Percentiles rank a stretch among this genome's conserved stretches.
Conservation (phyloP, 257 asterid genomes). For the Nicotiana attenuata region DNA sequence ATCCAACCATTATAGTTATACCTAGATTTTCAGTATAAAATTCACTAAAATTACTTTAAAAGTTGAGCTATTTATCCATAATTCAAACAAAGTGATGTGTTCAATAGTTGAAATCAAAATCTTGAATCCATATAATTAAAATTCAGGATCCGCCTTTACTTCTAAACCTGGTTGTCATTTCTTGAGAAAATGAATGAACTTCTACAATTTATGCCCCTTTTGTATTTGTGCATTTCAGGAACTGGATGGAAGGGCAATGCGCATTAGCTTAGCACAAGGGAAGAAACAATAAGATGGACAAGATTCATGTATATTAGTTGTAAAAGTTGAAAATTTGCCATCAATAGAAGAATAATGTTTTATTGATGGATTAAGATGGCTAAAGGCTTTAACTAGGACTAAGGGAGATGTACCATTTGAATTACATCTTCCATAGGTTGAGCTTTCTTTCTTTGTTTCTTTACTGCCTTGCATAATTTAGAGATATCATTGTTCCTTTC, state of each 20-base stretch:
- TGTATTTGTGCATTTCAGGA: conserved; percentile 36
- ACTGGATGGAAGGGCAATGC: conserved; percentile 69
- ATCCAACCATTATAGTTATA: too few species aligned
- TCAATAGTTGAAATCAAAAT: too few species aligned
- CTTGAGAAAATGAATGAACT: neutral
- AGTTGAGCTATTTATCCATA: too few species aligned
- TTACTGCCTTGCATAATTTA: neutral
- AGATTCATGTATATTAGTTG: conserved; percentile 10
- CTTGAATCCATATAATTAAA: too few species aligned
- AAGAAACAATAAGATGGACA: conserved; percentile 43
- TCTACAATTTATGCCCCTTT: neutral
- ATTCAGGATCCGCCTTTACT: too few species aligned
- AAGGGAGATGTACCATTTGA: neutral
- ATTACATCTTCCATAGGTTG: neutral
- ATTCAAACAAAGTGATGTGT: too few species aligned
- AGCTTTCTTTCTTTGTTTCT: neutral
- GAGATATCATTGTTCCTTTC: neutral
- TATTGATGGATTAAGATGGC: conserved; percentile 1
- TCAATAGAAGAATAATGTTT: neutral
- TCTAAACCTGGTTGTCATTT: neutral
- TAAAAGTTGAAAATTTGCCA: conserved; percentile 4
- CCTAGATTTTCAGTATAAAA: too few species aligned
- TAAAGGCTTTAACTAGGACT: neutral
- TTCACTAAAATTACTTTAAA: too few species aligned
- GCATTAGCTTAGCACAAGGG: conserved; percentile 75